Base-by-base conservation (phyloP, 257 asterid genomes). In the Solanum raphanifolium region DNA sequence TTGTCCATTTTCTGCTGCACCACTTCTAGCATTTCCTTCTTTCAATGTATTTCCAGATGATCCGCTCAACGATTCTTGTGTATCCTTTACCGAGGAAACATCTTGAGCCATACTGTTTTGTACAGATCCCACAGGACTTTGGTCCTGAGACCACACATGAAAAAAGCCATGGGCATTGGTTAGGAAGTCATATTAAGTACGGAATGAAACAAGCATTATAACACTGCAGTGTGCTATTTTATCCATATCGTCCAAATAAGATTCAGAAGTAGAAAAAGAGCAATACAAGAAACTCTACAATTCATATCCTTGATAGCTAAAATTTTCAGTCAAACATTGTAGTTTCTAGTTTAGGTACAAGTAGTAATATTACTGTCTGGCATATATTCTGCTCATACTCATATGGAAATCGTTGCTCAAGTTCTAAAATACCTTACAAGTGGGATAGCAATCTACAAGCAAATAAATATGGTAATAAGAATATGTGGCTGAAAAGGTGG, bases 91-190 rank as follows among this genome's bases (percentile, higher is more conserved):
- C 5, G 91, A 48, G 65, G 94, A 88, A 65, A 94, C 90, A 87
- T 79, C 91, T 90, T 71, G 92, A 71, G 90, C 74, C 86, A 69
- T 84, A 65, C 83, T 92, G 89, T 79, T 90, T 81, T 89, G 95
- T 32, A 93, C 88, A 6, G 89, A 87, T 85, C 83, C 91, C 60
- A 65, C 90, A 84, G 91, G 94, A 91, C 85, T 90, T 87, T 46
- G 92, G 36, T 93, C 98, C 98, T 96, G 91, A 85, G 87, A 81
- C 68, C 41, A 29, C 68, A 81, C 16, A 25, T 46, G 27, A 3
- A 43, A 79, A 79, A 79, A 29, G 66, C 27, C 85, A 81, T 20
- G 27, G 68, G 27, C 41, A 18, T 81, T 18, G 41, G 83, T 39
- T 46, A 81, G 68, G 62, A 48, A 81, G 85, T 81, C 85, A 81